Evolutionary conservation across 352 stramenopile genomes (phyloP).

Genomic region (Pythium sukuiense): DNA sequence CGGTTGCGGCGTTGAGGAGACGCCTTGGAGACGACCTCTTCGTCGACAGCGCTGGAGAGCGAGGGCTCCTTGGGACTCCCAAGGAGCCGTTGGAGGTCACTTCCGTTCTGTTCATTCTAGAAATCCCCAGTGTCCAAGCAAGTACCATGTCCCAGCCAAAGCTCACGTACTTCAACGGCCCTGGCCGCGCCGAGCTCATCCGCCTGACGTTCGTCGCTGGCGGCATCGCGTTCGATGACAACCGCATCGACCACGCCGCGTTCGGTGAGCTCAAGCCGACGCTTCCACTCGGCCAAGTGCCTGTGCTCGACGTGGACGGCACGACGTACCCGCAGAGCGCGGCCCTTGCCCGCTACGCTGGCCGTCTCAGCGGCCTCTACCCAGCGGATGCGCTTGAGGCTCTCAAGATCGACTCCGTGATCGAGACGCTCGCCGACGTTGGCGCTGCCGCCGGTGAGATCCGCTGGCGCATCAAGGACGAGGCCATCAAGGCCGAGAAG

Average conservation of each 20-base stretch:
- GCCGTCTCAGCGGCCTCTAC: constrained; percentile 56
- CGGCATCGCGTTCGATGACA: constrained; percentile 63
- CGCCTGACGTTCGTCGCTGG: constrained; percentile 57
- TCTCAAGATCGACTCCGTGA: constrained; percentile 56
- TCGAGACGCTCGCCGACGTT: constrained; percentile 46
- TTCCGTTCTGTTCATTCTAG: neutral
- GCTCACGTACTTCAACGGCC: constrained; percentile 70
- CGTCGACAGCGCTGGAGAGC: neutral
- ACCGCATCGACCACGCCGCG: constrained; percentile 41
- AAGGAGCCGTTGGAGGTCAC: neutral
- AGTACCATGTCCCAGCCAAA: constrained; percentile 29
- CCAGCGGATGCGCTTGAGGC: constrained; percentile 47
- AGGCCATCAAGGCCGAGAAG: constrained; percentile 43
- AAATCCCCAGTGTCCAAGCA: neutral
- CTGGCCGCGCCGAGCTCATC: constrained; percentile 55
- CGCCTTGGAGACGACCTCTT: neutral
- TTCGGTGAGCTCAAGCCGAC: constrained; percentile 54
- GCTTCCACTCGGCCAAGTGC: constrained; percentile 55
- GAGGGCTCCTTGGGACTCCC: neutral
- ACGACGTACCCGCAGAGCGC: constrained; percentile 56
- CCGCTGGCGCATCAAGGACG: constrained; percentile 37
- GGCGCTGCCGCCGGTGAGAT: constrained; percentile 29
- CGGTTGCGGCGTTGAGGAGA: neutral
- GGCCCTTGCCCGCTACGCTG: constrained; percentile 58
- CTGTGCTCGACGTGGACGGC: constrained; percentile 48